phyloP scores from a whole-genome alignment of 495 filamentous ascomycete species.

The Apodospora peruviana region DNA sequence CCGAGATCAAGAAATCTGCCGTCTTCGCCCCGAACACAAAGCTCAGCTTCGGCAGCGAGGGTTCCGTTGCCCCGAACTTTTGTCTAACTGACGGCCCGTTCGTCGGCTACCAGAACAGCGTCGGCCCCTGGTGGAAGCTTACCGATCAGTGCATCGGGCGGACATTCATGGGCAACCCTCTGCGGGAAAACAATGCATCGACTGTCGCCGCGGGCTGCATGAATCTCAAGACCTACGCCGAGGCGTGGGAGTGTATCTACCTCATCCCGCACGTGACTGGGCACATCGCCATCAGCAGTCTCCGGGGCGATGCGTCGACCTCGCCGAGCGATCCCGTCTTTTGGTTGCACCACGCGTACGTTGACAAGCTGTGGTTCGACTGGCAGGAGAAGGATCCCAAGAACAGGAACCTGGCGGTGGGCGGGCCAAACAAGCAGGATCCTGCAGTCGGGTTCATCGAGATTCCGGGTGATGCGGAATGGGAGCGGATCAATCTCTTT shows the following conservation, averaged over 20 bases:
- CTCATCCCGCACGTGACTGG: slow-evolving; percentile 26
- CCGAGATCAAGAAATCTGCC: slow-evolving; percentile 22
- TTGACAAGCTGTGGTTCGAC: slow-evolving; percentile 6
- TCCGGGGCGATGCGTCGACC: neutral
- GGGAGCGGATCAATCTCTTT: neutral
- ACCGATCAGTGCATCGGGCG: slow-evolving; percentile 31
- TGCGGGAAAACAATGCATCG: neutral
- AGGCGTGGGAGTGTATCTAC: slow-evolving; percentile 7
- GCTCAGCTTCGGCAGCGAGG: slow-evolving; percentile 39
- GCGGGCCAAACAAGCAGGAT: neutral
- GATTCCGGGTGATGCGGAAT: neutral
- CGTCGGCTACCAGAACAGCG: slow-evolving; percentile 17
- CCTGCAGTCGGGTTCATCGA: neutral
- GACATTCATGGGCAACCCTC: slow-evolving; percentile 15
- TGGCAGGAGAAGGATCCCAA: slow-evolving; percentile 21
- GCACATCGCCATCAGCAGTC: slow-evolving; percentile 25
- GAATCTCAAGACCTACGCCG: neutral
- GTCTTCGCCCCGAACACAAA: slow-evolving; percentile 25
- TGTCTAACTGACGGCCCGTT: slow-evolving; percentile 37
- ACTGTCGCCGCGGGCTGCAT: neutral
- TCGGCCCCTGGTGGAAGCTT: slow-evolving; percentile 22
- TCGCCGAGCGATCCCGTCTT: slow-evolving; percentile 1
- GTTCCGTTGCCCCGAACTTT: slow-evolving; percentile 20
- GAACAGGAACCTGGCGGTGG: slow-evolving; percentile 4
- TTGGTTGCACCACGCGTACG: slow-evolving; percentile 3